Percentiles rank a stretch among this genome's conserved stretches.
Evolutionary conservation across 345 rosid genomes (phyloP).

Genomic region (Excoecaria agallocha): DNA sequence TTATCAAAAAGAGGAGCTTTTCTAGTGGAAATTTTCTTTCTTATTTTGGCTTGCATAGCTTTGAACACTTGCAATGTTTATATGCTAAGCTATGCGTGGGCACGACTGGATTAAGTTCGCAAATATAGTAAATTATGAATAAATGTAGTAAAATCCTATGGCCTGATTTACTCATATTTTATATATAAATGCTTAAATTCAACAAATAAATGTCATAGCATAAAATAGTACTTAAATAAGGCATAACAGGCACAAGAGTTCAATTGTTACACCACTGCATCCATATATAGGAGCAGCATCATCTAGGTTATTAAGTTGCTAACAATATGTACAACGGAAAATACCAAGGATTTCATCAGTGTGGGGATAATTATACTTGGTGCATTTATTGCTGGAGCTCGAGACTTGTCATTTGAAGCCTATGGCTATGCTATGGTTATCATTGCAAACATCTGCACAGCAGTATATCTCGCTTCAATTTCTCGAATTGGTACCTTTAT

Average conservation of each 20-base stretch:
- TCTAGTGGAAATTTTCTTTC: neutral
- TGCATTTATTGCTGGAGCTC: conserved; percentile 36
- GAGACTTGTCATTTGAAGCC: conserved; percentile 30
- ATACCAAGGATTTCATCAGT: conserved; percentile 25
- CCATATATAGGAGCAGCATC: neutral
- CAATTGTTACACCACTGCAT: neutral
- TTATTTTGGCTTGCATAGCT: neutral
- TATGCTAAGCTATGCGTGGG: neutral
- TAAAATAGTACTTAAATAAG: neutral
- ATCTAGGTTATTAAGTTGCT: conserved; percentile 8
- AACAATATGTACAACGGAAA: conserved; percentile 3
- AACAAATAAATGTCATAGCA: neutral
- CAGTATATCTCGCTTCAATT: conserved; percentile 29
- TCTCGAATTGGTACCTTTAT: conserved; percentile 25
- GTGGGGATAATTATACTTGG: conserved; percentile 31
- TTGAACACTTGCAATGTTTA: neutral
- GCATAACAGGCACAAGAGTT: neutral
- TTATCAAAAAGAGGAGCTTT: neutral
- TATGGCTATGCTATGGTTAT: conserved; percentile 26
- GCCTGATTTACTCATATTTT: neutral
- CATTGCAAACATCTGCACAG: conserved; percentile 27
- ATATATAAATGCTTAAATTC: neutral
- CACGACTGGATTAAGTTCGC: neutral
- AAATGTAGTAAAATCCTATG: neutral
- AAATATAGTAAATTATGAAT: too few relatives aligned